These are phyloP conservation scores for Xylaria sp. DNA, from an alignment of 2,329 filamentous ascomycete genomes.

Conservation along the genomic window DNA sequence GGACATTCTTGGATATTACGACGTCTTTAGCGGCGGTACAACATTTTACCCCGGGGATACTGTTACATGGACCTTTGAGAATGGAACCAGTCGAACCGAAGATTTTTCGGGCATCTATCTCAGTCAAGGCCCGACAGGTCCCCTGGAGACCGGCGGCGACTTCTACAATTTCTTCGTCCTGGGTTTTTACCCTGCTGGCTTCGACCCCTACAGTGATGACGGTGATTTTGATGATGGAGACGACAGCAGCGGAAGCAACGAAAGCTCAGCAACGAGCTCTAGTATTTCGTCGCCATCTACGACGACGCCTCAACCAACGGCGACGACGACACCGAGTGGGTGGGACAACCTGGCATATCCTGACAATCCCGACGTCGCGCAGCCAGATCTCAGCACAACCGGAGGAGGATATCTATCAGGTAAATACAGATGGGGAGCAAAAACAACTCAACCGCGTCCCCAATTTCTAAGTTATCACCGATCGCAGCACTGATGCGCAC, in stretches of 20 bases:
- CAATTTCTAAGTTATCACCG: background rate
- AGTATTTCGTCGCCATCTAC: background rate
- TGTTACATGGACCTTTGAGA: conserved; percentile 17
- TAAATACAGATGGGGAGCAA: background rate
- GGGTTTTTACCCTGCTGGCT: conserved; percentile 38
- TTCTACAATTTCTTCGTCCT: conserved; percentile 58
- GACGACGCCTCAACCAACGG: background rate
- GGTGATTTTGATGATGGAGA: background rate
- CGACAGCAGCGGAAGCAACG: conserved; percentile 3
- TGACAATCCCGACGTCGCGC: background rate
- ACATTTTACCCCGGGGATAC: conserved; percentile 50
- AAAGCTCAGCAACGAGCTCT: background rate
- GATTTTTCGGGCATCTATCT: conserved; percentile 12
- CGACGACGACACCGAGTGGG: background rate
- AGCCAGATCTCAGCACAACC: background rate
- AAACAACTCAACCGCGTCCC: background rate
- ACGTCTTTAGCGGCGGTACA: conserved; percentile 46
- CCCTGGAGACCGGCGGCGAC: conserved; percentile 53
- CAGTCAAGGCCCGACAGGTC: conserved; percentile 39
- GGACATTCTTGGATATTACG: conserved; percentile 44
- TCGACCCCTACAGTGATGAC: conserved; percentile 4
- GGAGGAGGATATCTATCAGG: background rate
- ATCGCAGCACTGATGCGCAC: background rate
- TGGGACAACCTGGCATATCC: background rate
- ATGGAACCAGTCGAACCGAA: conserved; percentile 5